Evolutionary conservation across 257 asterid species (phyloP).

Genomic region (Scutellaria barbata): DNA sequence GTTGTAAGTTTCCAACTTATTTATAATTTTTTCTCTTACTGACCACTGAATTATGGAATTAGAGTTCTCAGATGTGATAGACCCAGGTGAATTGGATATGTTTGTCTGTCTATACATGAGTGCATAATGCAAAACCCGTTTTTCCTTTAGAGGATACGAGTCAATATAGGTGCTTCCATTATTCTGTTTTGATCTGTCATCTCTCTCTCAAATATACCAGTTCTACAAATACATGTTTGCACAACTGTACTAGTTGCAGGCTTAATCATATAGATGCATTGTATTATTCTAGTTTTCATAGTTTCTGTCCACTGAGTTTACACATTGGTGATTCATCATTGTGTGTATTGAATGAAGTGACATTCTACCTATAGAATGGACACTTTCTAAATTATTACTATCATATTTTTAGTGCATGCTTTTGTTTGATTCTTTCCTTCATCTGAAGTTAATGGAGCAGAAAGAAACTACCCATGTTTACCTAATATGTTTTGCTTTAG

Average conservation of each 20-base stretch:
- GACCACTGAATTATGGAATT: not conserved
- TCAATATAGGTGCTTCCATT: not conserved
- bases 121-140: not conserved
- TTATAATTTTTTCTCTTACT: too few relatives aligned
- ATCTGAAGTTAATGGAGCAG: too few relatives aligned
- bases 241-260: constrained; percentile 4
- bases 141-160: not conserved
- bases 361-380: not conserved
- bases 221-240: not conserved
- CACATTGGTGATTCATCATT: constrained; percentile 15
- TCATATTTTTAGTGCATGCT: too few relatives aligned
- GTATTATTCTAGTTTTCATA: not conserved
- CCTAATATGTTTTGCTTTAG: too few relatives aligned
- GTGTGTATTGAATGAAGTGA: not conserved
- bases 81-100: not conserved
- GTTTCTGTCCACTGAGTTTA: not conserved
- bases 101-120: not conserved
- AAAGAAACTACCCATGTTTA: too few relatives aligned
- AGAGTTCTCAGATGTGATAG: constrained; percentile 6
- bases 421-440: too few relatives aligned
- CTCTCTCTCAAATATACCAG: not conserved
- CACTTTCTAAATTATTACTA: not conserved
- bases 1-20: too few relatives aligned
- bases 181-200: not conserved
- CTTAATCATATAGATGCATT: not conserved